Evolutionary conservation across 2,329 filamentous ascomycete species (phyloP).

Genomic region (Fusarium caatingaense): DNA sequence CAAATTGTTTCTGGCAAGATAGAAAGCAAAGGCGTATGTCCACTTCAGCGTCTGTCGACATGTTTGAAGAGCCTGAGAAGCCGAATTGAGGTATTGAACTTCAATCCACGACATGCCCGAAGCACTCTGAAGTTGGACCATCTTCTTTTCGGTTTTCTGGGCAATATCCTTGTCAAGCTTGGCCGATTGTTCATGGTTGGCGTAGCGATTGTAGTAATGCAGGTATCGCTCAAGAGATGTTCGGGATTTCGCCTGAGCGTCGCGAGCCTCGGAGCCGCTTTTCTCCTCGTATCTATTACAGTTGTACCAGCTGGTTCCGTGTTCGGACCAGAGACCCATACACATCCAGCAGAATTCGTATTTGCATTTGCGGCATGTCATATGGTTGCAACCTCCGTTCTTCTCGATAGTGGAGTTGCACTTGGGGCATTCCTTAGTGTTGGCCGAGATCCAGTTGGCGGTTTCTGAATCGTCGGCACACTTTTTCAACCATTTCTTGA

Average conservation of each 20-base stretch:
- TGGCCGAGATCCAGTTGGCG: constrained; percentile 98
- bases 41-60: constrained; percentile 99
- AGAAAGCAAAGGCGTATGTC: constrained; percentile 99
- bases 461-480: constrained; percentile 98
- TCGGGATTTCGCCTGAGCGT: constrained; percentile 90
- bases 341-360: constrained; percentile 99
- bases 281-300: constrained; percentile 98
- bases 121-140: constrained; percentile 92
- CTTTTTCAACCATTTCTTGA: constrained; percentile 97
- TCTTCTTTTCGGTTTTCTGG: constrained; percentile 97
- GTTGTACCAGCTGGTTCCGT: constrained; percentile 99
- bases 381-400: constrained; percentile 97
- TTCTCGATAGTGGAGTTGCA: constrained; percentile 99
- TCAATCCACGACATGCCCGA: constrained; percentile 99
- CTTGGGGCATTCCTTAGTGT: constrained; percentile 97
- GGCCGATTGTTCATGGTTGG: constrained; percentile 98
- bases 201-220: constrained; percentile 99
- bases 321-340: constrained; percentile 98
- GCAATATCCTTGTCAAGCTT: constrained; percentile 97
- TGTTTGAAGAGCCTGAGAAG: constrained; percentile 91
- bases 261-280: constrained; percentile 88
- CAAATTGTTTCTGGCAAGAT: constrained; percentile 93
- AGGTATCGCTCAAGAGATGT: constrained; percentile 95
- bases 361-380: constrained; percentile 96
- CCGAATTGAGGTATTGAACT: constrained; percentile 94